These are phyloP conservation scores for Suhomyces panamericanus DNA, from an alignment of 1,139 yeast genomes.

Conservation along the genomic window DNA sequence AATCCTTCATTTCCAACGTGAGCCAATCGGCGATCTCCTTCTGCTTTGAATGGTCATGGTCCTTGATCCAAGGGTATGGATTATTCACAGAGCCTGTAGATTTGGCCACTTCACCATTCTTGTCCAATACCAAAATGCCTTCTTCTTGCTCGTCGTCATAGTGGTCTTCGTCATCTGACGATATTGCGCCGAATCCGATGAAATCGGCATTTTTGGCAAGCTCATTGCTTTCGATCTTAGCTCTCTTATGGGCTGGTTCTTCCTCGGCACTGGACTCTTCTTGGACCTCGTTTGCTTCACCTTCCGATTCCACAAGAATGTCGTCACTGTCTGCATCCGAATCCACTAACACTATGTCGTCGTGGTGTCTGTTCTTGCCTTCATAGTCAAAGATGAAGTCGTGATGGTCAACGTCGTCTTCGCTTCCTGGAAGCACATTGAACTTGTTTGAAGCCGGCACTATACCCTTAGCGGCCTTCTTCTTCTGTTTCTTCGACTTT, in stretches of 20 bases:
- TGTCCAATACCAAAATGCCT: slow-evolving; percentile 18
- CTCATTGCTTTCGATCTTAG: slow-evolving; percentile 24
- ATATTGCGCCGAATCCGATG: slow-evolving; percentile 58
- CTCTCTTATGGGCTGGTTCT: slow-evolving; percentile 19
- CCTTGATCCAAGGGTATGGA: slow-evolving; percentile 77
- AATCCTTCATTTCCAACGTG: slow-evolving; percentile 83
- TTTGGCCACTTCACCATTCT: slow-evolving; percentile 25
- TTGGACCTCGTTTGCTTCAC: slow-evolving; percentile 22
- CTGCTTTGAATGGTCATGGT: slow-evolving; percentile 72
- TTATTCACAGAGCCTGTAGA: slow-evolving; percentile 21
- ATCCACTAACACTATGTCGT: slow-evolving; percentile 28
- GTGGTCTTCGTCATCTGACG: slow-evolving; percentile 42
- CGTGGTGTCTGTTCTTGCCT: slow-evolving; percentile 14
- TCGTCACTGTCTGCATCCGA: slow-evolving; percentile 29
- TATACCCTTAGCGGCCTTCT: slow-evolving; percentile 15
- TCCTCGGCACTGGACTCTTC: slow-evolving; percentile 18
- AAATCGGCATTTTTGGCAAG: slow-evolving; percentile 56
- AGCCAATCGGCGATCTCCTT: slow-evolving; percentile 84
- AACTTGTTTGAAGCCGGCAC: slow-evolving; percentile 21
- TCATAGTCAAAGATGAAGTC: slow-evolving; percentile 25
- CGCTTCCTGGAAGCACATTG: slow-evolving; percentile 22
- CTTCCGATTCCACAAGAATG: slow-evolving; percentile 41
- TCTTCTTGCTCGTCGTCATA: slow-evolving; percentile 29
- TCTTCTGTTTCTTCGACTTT: slow-evolving; percentile 23
- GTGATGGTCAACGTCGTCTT: slow-evolving; percentile 22